Evolutionary conservation across 2,329 filamentous ascomycete species (phyloP).

Genomic region (Fusarium nisikadoi): DNA sequence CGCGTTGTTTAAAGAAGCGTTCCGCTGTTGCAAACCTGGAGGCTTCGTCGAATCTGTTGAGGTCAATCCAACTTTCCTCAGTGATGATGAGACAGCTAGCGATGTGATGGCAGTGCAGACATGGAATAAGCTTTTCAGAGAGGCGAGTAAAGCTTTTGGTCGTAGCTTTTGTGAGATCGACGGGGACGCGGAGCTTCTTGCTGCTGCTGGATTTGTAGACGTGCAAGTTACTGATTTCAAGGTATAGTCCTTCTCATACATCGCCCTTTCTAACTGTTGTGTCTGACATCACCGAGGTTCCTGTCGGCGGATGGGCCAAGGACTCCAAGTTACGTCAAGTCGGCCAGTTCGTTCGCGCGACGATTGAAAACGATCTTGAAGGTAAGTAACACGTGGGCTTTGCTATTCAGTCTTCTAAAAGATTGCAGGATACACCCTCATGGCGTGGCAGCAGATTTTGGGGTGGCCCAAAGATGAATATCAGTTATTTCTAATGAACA

Average conservation of each 20-base stretch:
- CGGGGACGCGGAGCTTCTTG: not conserved
- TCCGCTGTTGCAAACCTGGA: not conserved
- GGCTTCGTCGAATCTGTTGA: not conserved
- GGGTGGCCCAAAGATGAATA: constrained; percentile 11
- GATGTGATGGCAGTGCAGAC: not conserved
- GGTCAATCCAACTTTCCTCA: not conserved
- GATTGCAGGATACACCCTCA: not conserved
- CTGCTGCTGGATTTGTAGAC: constrained; percentile 8
- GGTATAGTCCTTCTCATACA: not conserved
- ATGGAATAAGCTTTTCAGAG: not conserved
- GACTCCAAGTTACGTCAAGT: constrained; percentile 5
- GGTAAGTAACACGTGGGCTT: not conserved
- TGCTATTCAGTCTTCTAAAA: rapidly evolving
- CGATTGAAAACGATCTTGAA: constrained; percentile 24
- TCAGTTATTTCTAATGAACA: not conserved
- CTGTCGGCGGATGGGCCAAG: constrained; percentile 13
- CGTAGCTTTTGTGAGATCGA: not conserved
- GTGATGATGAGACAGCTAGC: not conserved
- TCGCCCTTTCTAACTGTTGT: rapidly evolving
- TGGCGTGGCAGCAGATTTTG: not conserved
- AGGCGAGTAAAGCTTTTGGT: not conserved
- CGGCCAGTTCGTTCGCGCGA: constrained; percentile 8
- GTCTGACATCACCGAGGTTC: not conserved
- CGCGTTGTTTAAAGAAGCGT: not conserved
- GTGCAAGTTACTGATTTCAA: constrained; percentile 4